phyloP scores from a whole-genome alignment of 2,329 filamentous ascomycete genomes.

The Exophiala mesophila region DNA sequence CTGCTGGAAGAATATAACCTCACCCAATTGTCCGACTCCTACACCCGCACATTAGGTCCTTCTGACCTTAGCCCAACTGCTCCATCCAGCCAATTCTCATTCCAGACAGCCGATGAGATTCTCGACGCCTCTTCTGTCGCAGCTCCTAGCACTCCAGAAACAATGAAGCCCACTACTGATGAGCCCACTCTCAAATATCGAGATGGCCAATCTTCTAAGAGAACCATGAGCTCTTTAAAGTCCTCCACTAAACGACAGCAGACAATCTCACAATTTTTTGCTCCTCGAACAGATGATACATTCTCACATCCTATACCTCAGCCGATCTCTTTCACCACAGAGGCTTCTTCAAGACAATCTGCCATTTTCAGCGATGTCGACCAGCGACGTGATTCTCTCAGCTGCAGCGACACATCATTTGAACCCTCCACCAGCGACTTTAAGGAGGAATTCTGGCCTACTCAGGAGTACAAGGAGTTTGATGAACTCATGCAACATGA shows the following conservation, averaged over 20 bases:
- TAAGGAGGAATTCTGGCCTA: conserved; percentile 16
- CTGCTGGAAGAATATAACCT: conserved; percentile 31
- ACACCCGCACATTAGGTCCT: neutral
- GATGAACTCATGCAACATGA: conserved; percentile 14
- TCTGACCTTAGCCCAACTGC: too few species aligned
- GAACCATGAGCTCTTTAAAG: conserved; percentile 9
- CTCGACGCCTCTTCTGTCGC: too few species aligned
- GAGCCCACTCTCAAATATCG: conserved; percentile 15
- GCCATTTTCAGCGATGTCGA: conserved; percentile 13
- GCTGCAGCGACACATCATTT: conserved; percentile 15
- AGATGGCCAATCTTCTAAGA: conserved; percentile 7
- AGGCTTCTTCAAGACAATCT: conserved; percentile 6
- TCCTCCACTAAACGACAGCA: conserved; percentile 15
- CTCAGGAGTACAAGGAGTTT: conserved; percentile 17
- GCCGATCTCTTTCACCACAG: conserved; percentile 12
- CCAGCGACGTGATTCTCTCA: neutral
- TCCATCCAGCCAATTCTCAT: neutral
- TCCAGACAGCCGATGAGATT: neutral
- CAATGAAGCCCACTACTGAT: too few species aligned
- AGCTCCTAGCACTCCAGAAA: too few species aligned
- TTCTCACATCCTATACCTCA: neutral
- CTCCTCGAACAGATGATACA: neutral
- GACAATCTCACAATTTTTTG: conserved; percentile 2
- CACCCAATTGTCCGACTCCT: conserved; percentile 27
- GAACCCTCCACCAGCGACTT: neutral